Evolutionary conservation across 106 monocot species (phyloP).

Genomic region (Acanthochlamys bracteata): DNA sequence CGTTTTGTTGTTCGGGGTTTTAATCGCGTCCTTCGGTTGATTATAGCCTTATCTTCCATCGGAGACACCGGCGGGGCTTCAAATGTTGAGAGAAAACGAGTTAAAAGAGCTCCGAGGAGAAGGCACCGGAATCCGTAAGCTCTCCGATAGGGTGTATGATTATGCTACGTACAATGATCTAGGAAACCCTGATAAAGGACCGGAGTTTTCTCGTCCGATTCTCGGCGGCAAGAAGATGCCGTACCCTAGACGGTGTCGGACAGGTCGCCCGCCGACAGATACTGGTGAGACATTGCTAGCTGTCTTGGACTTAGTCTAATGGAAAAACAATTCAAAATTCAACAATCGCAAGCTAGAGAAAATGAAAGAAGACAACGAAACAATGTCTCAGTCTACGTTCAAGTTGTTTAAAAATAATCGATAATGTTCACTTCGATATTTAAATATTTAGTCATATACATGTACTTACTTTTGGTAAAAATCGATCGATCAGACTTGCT

Average conservation of each 20-base stretch:
- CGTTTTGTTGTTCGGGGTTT: slow-evolving; percentile 56
- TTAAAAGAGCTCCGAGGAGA: slow-evolving; percentile 56
- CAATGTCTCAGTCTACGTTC: too few species aligned
- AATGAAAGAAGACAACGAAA: too few species aligned
- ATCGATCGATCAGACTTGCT: slow-evolving; percentile 1
- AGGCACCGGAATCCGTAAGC: slow-evolving; percentile 41
- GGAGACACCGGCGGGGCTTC: slow-evolving; percentile 74
- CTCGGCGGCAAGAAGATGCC: slow-evolving; percentile 65
- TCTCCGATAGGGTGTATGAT: slow-evolving; percentile 59
- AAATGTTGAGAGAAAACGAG: slow-evolving; percentile 46
- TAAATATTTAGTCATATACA: too few species aligned
- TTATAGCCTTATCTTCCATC: slow-evolving; percentile 74
- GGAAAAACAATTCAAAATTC: too few species aligned
- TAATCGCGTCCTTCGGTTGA: too few species aligned
- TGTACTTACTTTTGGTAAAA: too few species aligned
- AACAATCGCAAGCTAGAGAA: too few species aligned
- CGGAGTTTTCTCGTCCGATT: slow-evolving; percentile 26
- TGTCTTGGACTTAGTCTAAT: too few species aligned
- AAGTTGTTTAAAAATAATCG: too few species aligned
- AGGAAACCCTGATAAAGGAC: slow-evolving; percentile 38
- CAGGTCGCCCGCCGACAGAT: slow-evolving; percentile 34
- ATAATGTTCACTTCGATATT: too few species aligned
- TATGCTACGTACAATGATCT: slow-evolving; percentile 77
- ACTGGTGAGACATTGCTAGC: slow-evolving; percentile 19
- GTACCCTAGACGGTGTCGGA: too few species aligned